phyloP scores from a whole-genome alignment of 164 flowering plant genomes.

The Santalum album region DNA sequence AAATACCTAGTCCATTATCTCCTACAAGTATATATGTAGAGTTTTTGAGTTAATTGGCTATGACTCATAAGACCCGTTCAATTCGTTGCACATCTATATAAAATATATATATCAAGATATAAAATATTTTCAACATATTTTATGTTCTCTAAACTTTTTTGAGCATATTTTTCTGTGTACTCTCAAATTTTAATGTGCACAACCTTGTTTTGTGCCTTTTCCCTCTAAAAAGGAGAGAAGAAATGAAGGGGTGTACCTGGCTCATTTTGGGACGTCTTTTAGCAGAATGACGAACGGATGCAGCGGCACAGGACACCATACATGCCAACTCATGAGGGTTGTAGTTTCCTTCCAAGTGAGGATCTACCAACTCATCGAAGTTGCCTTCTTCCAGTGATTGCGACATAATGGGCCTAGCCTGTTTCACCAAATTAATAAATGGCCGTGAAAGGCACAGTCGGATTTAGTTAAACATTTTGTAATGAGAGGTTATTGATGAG shows the following conservation, averaged over 20 bases:
- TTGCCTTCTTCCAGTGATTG: conserved; percentile 41
- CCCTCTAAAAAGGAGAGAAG: too few species aligned
- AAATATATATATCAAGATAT: background rate
- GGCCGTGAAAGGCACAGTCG: too few species aligned
- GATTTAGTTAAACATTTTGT: background rate
- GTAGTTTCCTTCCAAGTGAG: conserved; percentile 36
- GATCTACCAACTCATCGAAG: conserved; percentile 44
- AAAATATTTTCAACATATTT: too few species aligned
- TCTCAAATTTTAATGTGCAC: too few species aligned
- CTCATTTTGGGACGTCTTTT: conserved; percentile 79
- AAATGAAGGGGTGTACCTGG: conserved; percentile 58
- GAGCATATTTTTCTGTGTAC: too few species aligned
- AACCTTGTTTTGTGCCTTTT: too few species aligned
- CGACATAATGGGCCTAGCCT: conserved; percentile 60
- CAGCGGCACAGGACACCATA: conserved; percentile 70
- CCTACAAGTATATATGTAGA: too few species aligned
- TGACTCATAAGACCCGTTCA: too few species aligned
- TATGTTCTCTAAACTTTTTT: too few species aligned
- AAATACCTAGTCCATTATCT: too few species aligned
- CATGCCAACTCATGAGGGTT: conserved; percentile 47
- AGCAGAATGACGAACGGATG: conserved; percentile 71
- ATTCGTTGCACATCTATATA: too few species aligned
- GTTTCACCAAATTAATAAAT: background rate
- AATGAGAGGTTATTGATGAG: background rate
- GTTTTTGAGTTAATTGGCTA: too few species aligned